These are phyloP conservation scores for Staphylotrichum longicolle DNA, from an alignment of 495 filamentous ascomycete genomes.

Conservation along the genomic window DNA sequence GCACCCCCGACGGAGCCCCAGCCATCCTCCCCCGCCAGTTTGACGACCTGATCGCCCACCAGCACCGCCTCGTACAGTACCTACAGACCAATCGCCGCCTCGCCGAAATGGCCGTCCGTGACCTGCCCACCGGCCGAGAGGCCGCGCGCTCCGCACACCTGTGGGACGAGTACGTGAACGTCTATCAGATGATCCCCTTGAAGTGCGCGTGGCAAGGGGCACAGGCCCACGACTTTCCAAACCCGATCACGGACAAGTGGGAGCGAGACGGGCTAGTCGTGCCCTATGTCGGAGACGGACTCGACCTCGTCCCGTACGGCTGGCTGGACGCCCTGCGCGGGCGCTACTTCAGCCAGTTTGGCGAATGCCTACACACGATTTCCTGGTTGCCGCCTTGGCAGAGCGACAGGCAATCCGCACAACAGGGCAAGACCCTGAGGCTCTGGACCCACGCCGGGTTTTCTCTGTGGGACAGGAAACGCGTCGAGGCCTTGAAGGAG, in stretches of 20 bases:
- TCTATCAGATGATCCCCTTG: constrained; percentile 3
- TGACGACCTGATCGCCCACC: neutral
- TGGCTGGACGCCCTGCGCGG: constrained; percentile 5
- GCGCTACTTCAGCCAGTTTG: constrained; percentile 5
- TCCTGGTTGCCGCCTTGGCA: constrained; percentile 5
- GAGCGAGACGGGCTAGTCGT: neutral
- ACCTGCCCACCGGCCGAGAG: constrained; percentile 1
- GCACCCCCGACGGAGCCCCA: neutral
- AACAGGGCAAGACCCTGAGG: constrained; percentile 5
- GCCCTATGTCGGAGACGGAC: constrained; percentile 1
- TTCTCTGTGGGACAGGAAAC: constrained; percentile 3
- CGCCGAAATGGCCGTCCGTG: neutral
- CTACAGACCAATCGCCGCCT: neutral
- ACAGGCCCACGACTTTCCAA: constrained; percentile 1
- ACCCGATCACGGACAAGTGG: constrained; percentile 3
- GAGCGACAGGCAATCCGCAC: constrained; percentile 7
- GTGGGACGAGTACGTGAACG: neutral
- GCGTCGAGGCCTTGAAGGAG: constrained; percentile 5
- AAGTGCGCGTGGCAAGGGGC: neutral
- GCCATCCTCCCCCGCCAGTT: constrained; percentile 2
- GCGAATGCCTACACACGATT: constrained; percentile 3
- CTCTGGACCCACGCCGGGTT: constrained; percentile 3
- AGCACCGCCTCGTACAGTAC: neutral
- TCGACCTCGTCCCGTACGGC: constrained; percentile 5
- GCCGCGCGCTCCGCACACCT: neutral